phyloP scores from a whole-genome alignment of 176 grass and related monocot genomes.

The Pharus latifolius region DNA sequence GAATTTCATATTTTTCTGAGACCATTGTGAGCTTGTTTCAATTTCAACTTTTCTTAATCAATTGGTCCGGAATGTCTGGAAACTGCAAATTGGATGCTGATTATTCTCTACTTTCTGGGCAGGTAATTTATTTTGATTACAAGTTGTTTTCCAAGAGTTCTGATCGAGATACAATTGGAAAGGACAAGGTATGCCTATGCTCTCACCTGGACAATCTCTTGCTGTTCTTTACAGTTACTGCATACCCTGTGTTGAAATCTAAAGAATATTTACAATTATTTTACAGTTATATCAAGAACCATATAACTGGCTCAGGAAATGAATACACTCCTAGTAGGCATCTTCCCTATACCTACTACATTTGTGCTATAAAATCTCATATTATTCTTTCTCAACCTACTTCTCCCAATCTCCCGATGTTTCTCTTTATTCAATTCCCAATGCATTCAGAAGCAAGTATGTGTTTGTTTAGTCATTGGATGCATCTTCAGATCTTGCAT shows the following conservation, averaged over 20 bases:
- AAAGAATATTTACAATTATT: background rate
- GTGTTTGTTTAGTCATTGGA: background rate
- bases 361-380: background rate
- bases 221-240: background rate
- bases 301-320: background rate
- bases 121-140: conserved; percentile 85
- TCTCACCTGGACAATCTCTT: background rate
- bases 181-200: conserved; percentile 41
- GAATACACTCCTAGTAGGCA: background rate
- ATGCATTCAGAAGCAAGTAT: background rate
- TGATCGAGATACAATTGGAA: conserved; percentile 15
- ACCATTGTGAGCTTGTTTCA: background rate
- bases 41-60: background rate
- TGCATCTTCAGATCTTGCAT: background rate
- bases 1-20: background rate
- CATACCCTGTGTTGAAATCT: background rate
- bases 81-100: background rate
- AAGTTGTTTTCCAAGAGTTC: conserved; percentile 41
- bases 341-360: background rate
- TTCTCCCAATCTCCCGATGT: background rate
- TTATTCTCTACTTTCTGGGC: conserved; percentile 9
- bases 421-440: background rate
- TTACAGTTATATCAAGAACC: background rate
- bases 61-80: background rate
- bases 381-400: background rate